Evolutionary conservation across 768 basidiomycete species (phyloP).

Genomic region (Lyophyllum decastes): DNA sequence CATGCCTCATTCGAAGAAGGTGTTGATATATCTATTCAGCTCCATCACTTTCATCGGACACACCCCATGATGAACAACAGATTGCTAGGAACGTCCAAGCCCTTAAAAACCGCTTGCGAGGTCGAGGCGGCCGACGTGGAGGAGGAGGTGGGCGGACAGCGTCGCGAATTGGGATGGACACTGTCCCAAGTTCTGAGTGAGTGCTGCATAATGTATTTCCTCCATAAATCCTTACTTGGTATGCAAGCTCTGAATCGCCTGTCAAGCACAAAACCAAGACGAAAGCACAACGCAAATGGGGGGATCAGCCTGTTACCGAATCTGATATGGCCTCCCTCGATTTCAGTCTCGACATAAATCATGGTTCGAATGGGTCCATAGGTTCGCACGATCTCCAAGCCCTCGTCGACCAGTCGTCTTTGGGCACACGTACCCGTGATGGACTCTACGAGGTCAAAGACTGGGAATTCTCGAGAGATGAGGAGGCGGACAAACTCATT

Average conservation of each 20-base stretch:
- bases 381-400: constrained; percentile 54
- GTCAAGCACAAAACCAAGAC: constrained; percentile 62
- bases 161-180: constrained; percentile 58
- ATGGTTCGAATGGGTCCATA: constrained; percentile 28
- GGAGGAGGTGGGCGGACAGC: constrained; percentile 53
- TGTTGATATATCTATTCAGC: constrained; percentile 27
- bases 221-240: background rate
- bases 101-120: constrained; percentile 82
- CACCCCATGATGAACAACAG: constrained; percentile 77
- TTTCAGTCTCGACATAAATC: constrained; percentile 68
- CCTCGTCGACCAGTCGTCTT: constrained; percentile 68
- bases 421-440: constrained; percentile 76
- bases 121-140: constrained; percentile 64
- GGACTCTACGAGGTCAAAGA: constrained; percentile 69
- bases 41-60: constrained; percentile 49
- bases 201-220: constrained; percentile 21
- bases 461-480: constrained; percentile 71
- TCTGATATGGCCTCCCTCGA: constrained; percentile 93
- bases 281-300: constrained; percentile 91
- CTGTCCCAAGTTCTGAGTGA: constrained; percentile 71
- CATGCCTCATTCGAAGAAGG: background rate
- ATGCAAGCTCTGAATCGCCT: constrained; percentile 59
- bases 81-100: constrained; percentile 93
- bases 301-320: constrained; percentile 75
- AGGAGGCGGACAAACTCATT: constrained; percentile 54